phyloP scores from a whole-genome alignment of 1,284 basidiomycete species.

The Cystobasidium pallidum region DNA sequence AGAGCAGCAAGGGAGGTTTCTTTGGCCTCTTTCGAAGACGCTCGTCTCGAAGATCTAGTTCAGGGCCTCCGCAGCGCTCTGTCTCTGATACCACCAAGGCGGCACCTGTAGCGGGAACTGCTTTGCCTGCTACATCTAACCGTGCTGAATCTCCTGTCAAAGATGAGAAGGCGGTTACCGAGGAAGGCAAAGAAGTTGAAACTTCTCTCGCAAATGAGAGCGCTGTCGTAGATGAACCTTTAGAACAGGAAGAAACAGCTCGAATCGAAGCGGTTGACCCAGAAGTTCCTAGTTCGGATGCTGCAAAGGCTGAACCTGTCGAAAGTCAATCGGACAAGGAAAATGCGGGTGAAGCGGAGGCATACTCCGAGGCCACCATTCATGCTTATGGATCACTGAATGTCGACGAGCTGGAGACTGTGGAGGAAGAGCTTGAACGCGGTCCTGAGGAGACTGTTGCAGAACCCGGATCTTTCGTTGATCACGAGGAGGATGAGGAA shows the following conservation, averaged over 20 bases:
- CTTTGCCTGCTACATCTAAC: not conserved
- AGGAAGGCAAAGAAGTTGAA: not conserved
- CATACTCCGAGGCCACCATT: not conserved
- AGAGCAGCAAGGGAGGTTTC: conserved; percentile 21
- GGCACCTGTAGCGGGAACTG: not conserved
- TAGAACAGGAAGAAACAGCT: not conserved
- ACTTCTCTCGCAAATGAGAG: not conserved
- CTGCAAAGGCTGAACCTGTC: not conserved
- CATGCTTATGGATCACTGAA: not conserved
- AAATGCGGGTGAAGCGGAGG: conserved; percentile 7
- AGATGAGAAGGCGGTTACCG: not conserved
- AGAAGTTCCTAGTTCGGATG: not conserved
- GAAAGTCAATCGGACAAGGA: not conserved
- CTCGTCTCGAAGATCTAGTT: conserved; percentile 18
- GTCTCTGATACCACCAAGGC: conserved; percentile 2
- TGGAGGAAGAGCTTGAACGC: conserved; percentile 17
- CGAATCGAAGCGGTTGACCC: not conserved
- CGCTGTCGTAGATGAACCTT: not conserved
- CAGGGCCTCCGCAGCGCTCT: not conserved
- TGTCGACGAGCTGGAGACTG: conserved; percentile 24
- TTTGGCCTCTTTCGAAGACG: conserved; percentile 26
- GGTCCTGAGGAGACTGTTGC: conserved; percentile 20
- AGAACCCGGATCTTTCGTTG: conserved; percentile 11
- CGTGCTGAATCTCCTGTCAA: not conserved
- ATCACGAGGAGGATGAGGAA: conserved; percentile 11